Evolutionary conservation across 1,284 basidiomycete genomes (phyloP).

Genomic region (Volvariella surrecta): DNA sequence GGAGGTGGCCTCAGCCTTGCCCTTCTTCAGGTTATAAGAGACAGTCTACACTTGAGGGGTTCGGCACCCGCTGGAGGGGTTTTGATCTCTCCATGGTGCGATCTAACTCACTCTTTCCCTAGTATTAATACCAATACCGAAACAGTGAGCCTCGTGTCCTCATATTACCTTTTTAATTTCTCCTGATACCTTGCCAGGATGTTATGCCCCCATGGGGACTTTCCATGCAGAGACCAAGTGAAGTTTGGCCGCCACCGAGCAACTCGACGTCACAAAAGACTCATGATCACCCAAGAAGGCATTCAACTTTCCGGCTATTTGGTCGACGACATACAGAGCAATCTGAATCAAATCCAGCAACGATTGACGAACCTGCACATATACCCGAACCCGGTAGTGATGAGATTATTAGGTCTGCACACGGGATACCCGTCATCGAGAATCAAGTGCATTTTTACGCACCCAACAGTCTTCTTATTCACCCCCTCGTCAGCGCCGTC

Average conservation of each 20-base stretch:
- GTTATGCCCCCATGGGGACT: conserved; percentile 64
- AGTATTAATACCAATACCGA: conserved; percentile 81
- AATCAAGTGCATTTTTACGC: conserved; percentile 87
- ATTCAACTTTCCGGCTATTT: conserved; percentile 7
- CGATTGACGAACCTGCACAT: conserved; percentile 34
- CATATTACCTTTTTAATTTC: not conserved
- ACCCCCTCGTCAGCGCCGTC: conserved; percentile 83
- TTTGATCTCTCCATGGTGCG: conserved; percentile 87
- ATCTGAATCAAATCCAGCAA: not conserved
- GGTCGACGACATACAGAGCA: not conserved
- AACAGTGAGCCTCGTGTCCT: conserved; percentile 41
- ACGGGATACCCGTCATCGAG: conserved; percentile 24
- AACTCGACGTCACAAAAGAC: too few species aligned
- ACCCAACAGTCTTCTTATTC: conserved; percentile 74
- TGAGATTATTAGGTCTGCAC: conserved; percentile 29
- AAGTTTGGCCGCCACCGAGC: conserved; percentile 79
- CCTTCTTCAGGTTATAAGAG: conserved; percentile 87
- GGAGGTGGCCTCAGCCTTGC: conserved; percentile 87
- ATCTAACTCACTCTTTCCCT: conserved; percentile 92
- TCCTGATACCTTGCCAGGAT: conserved; percentile 38
- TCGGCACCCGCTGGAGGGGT: conserved; percentile 85
- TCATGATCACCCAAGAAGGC: too few species aligned
- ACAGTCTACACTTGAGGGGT: conserved; percentile 40
- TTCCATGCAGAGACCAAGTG: conserved; percentile 76
- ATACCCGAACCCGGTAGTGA: conserved; percentile 20